A percentile compares a stretch with the other conserved stretches of the same genome.
phyloP scores from a whole-genome alignment of 148 eudicot genomes.

The Vaccinium vitisidaea region DNA sequence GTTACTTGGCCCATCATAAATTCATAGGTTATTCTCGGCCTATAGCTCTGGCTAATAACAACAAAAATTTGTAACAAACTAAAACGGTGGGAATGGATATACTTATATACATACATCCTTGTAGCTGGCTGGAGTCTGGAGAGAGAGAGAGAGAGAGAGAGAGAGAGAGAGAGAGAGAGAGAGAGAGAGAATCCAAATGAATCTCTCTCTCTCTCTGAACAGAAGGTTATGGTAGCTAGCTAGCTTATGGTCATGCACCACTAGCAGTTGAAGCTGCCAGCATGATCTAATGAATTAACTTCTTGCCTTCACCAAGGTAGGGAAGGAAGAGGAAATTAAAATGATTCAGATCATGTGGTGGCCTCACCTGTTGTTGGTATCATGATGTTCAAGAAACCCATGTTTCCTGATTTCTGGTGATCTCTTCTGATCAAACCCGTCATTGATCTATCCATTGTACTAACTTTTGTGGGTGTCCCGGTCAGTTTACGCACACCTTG shows the following conservation, averaged over 20 bases:
- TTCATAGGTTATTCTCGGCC: not conserved
- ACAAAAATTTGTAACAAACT: no score
- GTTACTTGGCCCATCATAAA: not conserved
- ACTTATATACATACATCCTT: not conserved
- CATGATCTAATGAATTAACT: constrained; percentile 56
- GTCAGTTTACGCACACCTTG: no score
- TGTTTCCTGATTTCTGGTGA: no score
- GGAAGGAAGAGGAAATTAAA: not conserved
- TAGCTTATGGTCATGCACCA: constrained; percentile 26
- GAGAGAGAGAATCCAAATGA: not conserved
- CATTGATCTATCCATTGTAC: no score
- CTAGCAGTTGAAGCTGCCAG: constrained; percentile 91
- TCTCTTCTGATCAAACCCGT: no score
- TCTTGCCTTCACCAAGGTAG: not conserved
- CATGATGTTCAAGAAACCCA: not conserved
- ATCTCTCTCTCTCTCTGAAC: not conserved
- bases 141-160: not conserved
- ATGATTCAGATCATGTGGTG: constrained; percentile 1
- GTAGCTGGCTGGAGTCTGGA: not conserved
- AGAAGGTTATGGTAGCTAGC: no score
- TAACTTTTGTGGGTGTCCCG: no score
- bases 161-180: not conserved
- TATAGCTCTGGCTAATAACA: no score
- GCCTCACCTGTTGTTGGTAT: not conserved
- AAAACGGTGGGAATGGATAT: no score